phyloP scores from a whole-genome alignment of 176 grass and related monocot species.

The Eleusine indica region DNA sequence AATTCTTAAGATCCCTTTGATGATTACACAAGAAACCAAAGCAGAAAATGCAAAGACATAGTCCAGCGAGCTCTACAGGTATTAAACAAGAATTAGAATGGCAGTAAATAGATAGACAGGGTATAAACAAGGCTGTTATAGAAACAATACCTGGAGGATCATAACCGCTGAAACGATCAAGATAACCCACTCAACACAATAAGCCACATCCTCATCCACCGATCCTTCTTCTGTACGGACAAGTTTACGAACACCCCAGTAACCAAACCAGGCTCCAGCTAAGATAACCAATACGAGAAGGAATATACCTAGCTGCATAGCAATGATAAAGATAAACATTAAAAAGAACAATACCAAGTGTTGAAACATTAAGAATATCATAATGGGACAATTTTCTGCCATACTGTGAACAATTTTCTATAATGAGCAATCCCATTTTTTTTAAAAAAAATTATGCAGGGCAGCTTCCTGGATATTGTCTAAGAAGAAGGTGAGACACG shows the following conservation, averaged over 20 bases:
- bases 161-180: slow-evolving; percentile 80
- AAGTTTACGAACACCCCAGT: slow-evolving; percentile 93
- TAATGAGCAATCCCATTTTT: no score
- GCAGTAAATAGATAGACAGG: slow-evolving; percentile 22
- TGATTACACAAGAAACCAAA: slow-evolving; percentile 52
- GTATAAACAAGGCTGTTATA: slow-evolving; percentile 9
- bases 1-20: slow-evolving; percentile 55
- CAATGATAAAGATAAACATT: background rate
- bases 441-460: no score
- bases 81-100: slow-evolving; percentile 19
- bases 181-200: slow-evolving; percentile 88
- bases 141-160: slow-evolving; percentile 77
- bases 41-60: slow-evolving; percentile 59
- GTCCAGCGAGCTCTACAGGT: slow-evolving; percentile 80
- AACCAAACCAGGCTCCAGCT: slow-evolving; percentile 97
- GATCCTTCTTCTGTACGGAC: slow-evolving; percentile 90
- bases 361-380: slow-evolving; percentile 14
- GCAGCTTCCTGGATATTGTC: no score
- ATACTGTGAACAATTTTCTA: background rate
- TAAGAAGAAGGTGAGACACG: no score
- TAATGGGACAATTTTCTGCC: slow-evolving; percentile 7
- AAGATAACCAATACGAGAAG: slow-evolving; percentile 73
- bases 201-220: slow-evolving; percentile 74
- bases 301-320: slow-evolving; percentile 78
- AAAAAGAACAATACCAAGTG: slow-evolving; percentile 8